A percentile compares a stretch with the other conserved stretches of the same genome.
Evolutionary conservation across 169 alveolate genomes (phyloP).

Genomic region (Blepharisma undulans): DNA sequence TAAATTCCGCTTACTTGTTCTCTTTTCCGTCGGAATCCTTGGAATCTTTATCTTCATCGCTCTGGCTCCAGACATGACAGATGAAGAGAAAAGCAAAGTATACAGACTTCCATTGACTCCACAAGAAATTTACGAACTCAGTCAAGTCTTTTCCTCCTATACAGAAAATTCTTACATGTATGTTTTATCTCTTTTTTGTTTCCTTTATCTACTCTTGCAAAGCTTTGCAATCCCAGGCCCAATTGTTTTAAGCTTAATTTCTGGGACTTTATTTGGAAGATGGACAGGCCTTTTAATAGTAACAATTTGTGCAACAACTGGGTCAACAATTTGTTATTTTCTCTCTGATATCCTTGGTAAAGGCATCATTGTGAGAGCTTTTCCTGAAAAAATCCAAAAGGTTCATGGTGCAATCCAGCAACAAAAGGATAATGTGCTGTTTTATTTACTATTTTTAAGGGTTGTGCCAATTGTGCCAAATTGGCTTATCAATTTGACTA

Average conservation of each 20-base stretch:
- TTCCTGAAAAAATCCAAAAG: constrained; percentile 47
- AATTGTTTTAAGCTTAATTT: constrained; percentile 65
- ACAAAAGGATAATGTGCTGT: constrained; percentile 63
- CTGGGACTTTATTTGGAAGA: constrained; percentile 80
- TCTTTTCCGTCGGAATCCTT: not conserved
- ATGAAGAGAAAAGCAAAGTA: not conserved
- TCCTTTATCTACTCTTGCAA: constrained; percentile 65
- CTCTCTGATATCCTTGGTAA: constrained; percentile 70
- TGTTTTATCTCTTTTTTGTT: constrained; percentile 42
- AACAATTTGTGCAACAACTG: constrained; percentile 77
- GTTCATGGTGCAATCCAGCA: constrained; percentile 52
- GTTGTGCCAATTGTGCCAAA: constrained; percentile 81
- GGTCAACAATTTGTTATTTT: constrained; percentile 72
- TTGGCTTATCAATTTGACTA: constrained; percentile 74
- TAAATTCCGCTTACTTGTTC: not conserved
- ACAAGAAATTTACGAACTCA: not conserved
- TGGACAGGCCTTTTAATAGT: constrained; percentile 65
- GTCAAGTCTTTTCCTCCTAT: not conserved
- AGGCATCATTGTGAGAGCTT: constrained; percentile 63
- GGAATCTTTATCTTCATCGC: not conserved
- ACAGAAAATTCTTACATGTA: not conserved
- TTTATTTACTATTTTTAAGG: constrained; percentile 76
- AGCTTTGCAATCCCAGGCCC: constrained; percentile 88
- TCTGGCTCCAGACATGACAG: not conserved
- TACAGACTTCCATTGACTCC: not conserved